phyloP scores from a whole-genome alignment of 345 rosid genomes.

The Ceriops tagal region DNA sequence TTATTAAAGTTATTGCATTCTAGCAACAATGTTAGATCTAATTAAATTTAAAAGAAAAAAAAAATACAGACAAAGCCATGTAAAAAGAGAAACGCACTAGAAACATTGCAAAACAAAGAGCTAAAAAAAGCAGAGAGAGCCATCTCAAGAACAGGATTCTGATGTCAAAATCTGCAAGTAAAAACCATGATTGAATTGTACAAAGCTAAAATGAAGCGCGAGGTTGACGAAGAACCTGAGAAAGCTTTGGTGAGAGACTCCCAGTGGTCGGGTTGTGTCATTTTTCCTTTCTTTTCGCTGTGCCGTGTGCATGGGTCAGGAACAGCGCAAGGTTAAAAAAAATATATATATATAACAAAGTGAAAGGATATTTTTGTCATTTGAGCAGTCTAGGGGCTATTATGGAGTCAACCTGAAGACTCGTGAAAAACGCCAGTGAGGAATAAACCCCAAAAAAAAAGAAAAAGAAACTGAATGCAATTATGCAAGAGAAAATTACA shows the following conservation, averaged over 20 bases:
- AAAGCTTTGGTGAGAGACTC: constrained; percentile 57
- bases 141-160: too few relatives aligned
- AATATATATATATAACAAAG: constrained; percentile 25
- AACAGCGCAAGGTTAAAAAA: constrained; percentile 2
- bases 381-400: neutral
- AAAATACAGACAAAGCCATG: too few relatives aligned
- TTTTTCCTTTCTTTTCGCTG: constrained; percentile 7
- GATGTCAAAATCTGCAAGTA: too few relatives aligned
- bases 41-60: too few relatives aligned
- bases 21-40: too few relatives aligned
- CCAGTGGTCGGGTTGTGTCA: constrained; percentile 50
- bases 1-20: too few relatives aligned
- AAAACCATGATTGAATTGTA: neutral
- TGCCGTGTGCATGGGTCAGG: neutral
- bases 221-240: constrained; percentile 46
- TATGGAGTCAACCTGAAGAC: neutral
- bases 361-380: constrained; percentile 43
- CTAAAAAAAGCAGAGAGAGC: too few relatives aligned
- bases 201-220: too few relatives aligned
- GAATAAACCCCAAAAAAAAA: neutral
- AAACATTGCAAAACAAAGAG: too few relatives aligned
- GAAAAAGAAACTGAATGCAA: neutral
- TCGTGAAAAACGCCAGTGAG: neutral
- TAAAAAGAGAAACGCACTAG: too few relatives aligned
- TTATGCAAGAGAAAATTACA: neutral